Evolutionary conservation across 306 rosid genomes (phyloP), one percentile per base, ranked within the genome.

Genomic region (Castanea sativa): DNA sequence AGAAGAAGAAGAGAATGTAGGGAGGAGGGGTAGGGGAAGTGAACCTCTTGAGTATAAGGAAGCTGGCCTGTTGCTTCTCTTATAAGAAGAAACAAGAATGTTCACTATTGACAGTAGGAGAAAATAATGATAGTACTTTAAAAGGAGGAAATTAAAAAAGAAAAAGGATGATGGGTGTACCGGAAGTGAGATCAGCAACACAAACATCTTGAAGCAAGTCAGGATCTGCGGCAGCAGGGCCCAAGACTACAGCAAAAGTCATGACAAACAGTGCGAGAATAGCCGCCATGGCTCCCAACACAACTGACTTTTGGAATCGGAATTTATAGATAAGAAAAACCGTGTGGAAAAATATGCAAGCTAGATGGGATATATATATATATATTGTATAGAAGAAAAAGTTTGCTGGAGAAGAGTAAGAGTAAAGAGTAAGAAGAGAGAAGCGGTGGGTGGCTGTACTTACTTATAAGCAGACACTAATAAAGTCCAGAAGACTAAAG

Each of bases 161-260:
- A 19, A 73, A 11, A 65, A 58, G 63, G 10, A 4, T 4, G 83
- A 72, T 12, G 73, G 7, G 5, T 21, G 33, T 84, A 95, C 99
- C 90, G 0, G 98, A 88, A 61, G 79, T 5, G 77, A 84, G 90
- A 87, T 92, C 92, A 20, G 99, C 99, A 0, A 92, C 96, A 57
- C 99, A 95, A 14, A 94, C 73, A 71, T 95, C 99, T 87, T 95
- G 99, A 84, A 95, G 96, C 81, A 68, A 5, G 85, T 92, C 99
- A 12, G 93, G 90, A 84, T 95, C 99, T 78, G 97, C 89, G 21
- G 85, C 67, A 52, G 81, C 55, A 64, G 77, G 76, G 73, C 84
- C 75, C 5, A 84, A 68, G 74, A 86, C 67, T 74, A 86, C 7
- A 82, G 89, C 85, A 60, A 87, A 68, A 45, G 90, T 77, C 57